Conservation (phyloP, 345 rosid species). For the Microthlaspi erraticum region DNA sequence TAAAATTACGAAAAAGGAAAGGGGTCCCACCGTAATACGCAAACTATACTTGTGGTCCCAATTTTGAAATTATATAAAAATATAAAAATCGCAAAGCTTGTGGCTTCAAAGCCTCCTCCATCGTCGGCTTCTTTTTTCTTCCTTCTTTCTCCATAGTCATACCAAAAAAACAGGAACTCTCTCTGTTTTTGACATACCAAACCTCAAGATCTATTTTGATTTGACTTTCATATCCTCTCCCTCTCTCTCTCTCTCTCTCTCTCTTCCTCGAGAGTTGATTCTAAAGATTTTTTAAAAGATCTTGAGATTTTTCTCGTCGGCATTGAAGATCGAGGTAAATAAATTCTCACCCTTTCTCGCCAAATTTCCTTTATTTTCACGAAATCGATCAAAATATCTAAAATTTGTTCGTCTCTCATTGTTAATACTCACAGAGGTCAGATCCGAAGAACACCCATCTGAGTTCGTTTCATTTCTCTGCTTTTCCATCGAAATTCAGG, state of each 20-base stretch:
- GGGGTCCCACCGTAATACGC: conserved; percentile 1
- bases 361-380: background rate
- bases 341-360: conserved; percentile 7
- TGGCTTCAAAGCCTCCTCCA: conserved; percentile 16
- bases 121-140: background rate
- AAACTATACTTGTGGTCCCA: conserved; percentile 11
- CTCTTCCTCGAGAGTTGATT: background rate
- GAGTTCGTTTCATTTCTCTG: conserved; percentile 12
- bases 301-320: conserved; percentile 21
- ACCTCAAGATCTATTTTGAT: conserved; percentile 21
- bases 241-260: background rate
- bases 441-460: conserved; percentile 45
- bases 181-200: background rate
- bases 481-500: conserved; percentile 17
- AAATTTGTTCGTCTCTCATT: background rate
- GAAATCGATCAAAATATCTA: background rate
- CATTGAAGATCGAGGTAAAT: conserved; percentile 32
- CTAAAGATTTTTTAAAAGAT: background rate
- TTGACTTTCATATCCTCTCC: conserved; percentile 1
- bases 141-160: background rate
- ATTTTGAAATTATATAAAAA: conserved; percentile 12
- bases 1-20: background rate
- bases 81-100: background rate
- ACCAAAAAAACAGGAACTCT: conserved; percentile 20
- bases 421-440: background rate